phyloP scores from a whole-genome alignment of 371 early-diverging fungal genomes.

The Mortierella sp. region DNA sequence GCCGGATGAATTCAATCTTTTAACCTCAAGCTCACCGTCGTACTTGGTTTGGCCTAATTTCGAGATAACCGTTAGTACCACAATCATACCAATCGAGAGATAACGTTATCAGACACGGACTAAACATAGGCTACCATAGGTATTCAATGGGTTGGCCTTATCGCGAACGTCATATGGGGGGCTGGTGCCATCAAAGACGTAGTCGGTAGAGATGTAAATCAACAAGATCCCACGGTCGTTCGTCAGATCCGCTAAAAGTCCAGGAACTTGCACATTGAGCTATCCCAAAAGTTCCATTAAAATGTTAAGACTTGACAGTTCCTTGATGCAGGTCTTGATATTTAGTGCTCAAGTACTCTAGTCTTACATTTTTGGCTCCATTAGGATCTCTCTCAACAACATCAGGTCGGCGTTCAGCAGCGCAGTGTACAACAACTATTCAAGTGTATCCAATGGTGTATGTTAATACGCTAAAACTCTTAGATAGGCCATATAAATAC shows the following conservation, averaged over 20 bases:
- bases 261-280: slow-evolving; percentile 80
- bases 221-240: slow-evolving; percentile 65
- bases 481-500: neutral
- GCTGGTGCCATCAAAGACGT: slow-evolving; percentile 89
- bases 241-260: slow-evolving; percentile 66
- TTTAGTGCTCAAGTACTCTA: too few species aligned
- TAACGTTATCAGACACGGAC: neutral
- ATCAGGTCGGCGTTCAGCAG: slow-evolving; percentile 91
- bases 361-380: slow-evolving; percentile 64
- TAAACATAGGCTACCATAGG: slow-evolving; percentile 67
- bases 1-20: slow-evolving; percentile 65
- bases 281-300: neutral
- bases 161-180: slow-evolving; percentile 84
- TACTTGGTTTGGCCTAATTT: slow-evolving; percentile 74
- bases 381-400: slow-evolving; percentile 78
- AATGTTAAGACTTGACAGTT: neutral
- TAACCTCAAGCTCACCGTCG: slow-evolving; percentile 79
- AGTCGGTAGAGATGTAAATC: slow-evolving; percentile 92
- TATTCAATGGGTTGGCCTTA: slow-evolving; percentile 82
- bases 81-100: neutral
- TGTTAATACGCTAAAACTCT: neutral
- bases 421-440: slow-evolving; percentile 83
- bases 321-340: neutral
- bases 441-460: neutral
- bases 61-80: neutral